Evolutionary conservation across 768 basidiomycete genomes (phyloP).

Genomic region (Pleurotus tuoliensis): DNA sequence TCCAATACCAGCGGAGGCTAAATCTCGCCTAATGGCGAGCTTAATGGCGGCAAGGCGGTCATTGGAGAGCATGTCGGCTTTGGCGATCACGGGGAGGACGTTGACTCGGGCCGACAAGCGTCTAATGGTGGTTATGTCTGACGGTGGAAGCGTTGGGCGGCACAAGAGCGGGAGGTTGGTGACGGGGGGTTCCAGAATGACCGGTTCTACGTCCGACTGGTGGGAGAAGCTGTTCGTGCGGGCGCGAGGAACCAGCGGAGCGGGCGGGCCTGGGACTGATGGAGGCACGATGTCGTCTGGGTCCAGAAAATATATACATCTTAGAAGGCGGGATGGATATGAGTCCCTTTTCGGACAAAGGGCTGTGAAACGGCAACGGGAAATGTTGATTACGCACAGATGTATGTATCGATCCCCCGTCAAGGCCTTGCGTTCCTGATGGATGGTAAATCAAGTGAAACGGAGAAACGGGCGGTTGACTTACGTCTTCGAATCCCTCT

Average conservation of each 20-base stretch:
- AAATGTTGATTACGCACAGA: slow-evolving; percentile 47
- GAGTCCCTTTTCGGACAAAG: slow-evolving; percentile 8
- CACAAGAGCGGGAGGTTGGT: slow-evolving; percentile 67
- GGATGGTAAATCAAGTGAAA: slow-evolving; percentile 17
- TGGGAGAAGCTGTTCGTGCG: slow-evolving; percentile 72
- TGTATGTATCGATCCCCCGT: slow-evolving; percentile 77
- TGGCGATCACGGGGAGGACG: slow-evolving; percentile 81
- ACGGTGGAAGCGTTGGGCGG: slow-evolving; percentile 61
- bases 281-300: slow-evolving; percentile 78
- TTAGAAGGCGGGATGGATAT: slow-evolving; percentile 24
- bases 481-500: slow-evolving; percentile 75
- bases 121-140: slow-evolving; percentile 76
- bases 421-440: slow-evolving; percentile 68
- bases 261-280: slow-evolving; percentile 60
- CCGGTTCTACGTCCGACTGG: slow-evolving; percentile 60
- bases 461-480: slow-evolving; percentile 23
- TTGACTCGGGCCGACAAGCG: slow-evolving; percentile 80
- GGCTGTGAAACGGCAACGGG: slow-evolving; percentile 14
- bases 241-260: slow-evolving; percentile 62
- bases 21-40: slow-evolving; percentile 72
- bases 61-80: slow-evolving; percentile 77
- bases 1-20: slow-evolving; percentile 82
- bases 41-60: slow-evolving; percentile 79
- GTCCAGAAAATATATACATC: slow-evolving; percentile 86
- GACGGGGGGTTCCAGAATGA: slow-evolving; percentile 77